phyloP scores from a whole-genome alignment of 2,329 filamentous ascomycete species.

The Aspergillus unguis region DNA sequence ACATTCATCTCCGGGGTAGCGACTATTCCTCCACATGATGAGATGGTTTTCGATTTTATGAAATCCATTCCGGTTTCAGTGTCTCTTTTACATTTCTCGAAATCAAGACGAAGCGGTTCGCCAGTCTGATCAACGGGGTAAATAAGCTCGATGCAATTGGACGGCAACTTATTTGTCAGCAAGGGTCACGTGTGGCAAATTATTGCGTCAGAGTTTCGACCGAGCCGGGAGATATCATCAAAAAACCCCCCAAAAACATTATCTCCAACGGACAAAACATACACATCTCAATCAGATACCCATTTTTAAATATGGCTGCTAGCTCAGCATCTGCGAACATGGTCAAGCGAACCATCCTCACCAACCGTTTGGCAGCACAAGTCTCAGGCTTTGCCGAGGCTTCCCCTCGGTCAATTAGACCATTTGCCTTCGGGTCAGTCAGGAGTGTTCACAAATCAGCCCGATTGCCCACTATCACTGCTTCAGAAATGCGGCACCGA shows the following conservation, averaged over 20 bases:
- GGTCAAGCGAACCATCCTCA: constrained; percentile 29
- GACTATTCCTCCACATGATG: too few relatives aligned
- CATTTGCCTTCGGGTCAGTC: constrained; percentile 29
- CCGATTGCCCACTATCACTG: constrained; percentile 46
- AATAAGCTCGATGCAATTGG: constrained; percentile 25
- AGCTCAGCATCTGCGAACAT: constrained; percentile 32
- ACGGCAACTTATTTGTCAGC: constrained; percentile 29
- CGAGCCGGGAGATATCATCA: neutral
- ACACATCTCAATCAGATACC: neutral
- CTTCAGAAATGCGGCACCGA: constrained; percentile 46
- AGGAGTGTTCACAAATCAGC: constrained; percentile 45
- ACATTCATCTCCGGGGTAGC: too few relatives aligned
- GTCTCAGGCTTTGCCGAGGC: constrained; percentile 22
- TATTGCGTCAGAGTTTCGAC: constrained; percentile 33
- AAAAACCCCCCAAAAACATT: neutral
- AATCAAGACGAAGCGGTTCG: neutral
- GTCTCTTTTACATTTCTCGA: neutral
- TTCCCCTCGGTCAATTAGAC: constrained; percentile 26
- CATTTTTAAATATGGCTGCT: constrained; percentile 28
- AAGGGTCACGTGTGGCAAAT: constrained; percentile 21
- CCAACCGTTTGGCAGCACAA: constrained; percentile 20
- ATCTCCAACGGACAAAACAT: neutral
- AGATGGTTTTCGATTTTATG: neutral
- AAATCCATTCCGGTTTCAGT: neutral
- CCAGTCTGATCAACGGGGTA: constrained; percentile 2